Evolutionary conservation across 306 rosid species (phyloP), one percentile per base, ranked within the genome.

Genomic region (Sphenostylis stenocarpa): DNA sequence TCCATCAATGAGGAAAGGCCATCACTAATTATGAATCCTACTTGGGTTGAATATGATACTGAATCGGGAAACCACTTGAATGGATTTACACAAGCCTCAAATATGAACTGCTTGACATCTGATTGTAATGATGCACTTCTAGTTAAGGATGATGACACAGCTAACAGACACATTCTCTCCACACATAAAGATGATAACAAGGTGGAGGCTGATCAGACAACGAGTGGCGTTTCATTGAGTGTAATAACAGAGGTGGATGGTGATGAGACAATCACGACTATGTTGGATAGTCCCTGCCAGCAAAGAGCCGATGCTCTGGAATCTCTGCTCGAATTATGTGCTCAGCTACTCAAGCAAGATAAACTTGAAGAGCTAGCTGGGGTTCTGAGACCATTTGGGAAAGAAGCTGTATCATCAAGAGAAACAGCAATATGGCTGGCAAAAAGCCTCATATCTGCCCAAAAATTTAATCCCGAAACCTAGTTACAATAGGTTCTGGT

Each of bases 351-450:
- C 5, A 90, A 90, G 89, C 98, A 93, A 83, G 96, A 90, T 69
- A 93, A 93, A 70, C 89, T 90, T 20, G 98, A 87, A 48, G 98
- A 93, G 82, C 98, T 93, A 53, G 91, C 96, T 14, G 93, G 93
- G 24, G 93, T 93, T 48, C 89, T 93, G 56, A 84, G 76, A 81
- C 98, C 98, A 1, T 93, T 93, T 28, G 98, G 96, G 33, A 89
- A 85, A 79, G 98, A 90, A 20, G 77, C 90, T 8, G 94, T 89
- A 48, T 93, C 98, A 7, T 93, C 98, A 7, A 89, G 98, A 84
- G 96, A 93, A 80, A 93, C 98, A 63, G 98, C 98, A 16, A 93
- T 93, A 57, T 93, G 94, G 96, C 87, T 93, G 81, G 89, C 98
- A 69, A 89, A 93, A 81, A 93, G 90, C 88, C 94, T 93, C 64